A percentile compares a stretch with the other conserved stretches of the same genome.
phyloP scores from a whole-genome alignment of 305 asterid species.

The Solanum hybrid region DNA sequence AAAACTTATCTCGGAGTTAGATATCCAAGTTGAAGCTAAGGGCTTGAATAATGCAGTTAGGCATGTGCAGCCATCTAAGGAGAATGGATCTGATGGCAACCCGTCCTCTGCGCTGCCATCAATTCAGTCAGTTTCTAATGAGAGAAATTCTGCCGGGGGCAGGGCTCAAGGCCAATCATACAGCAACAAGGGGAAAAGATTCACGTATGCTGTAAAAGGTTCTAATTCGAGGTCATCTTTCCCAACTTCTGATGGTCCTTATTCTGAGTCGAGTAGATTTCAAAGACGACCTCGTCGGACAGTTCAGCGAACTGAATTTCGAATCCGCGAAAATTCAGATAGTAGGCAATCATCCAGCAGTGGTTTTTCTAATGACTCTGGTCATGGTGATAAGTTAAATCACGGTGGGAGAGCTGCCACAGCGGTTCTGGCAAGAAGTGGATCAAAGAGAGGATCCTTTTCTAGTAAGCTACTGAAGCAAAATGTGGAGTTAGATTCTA shows the following conservation, averaged over 20 bases:
- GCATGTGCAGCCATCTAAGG: slow-evolving; percentile 26
- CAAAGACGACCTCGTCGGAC: slow-evolving; percentile 67
- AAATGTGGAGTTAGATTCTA: slow-evolving; percentile 30
- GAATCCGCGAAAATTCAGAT: slow-evolving; percentile 66
- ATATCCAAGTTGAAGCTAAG: slow-evolving; percentile 36
- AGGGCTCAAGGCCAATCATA: slow-evolving; percentile 40
- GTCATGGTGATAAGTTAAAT: slow-evolving; percentile 38
- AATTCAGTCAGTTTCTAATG: slow-evolving; percentile 31
- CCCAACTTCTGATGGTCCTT: slow-evolving; percentile 31
- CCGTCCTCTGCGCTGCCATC: slow-evolving; percentile 24
- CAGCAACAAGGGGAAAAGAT: slow-evolving; percentile 64
- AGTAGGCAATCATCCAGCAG: slow-evolving; percentile 35
- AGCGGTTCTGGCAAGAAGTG: slow-evolving; percentile 53
- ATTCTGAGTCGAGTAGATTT: slow-evolving; percentile 45
- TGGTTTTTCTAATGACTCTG: slow-evolving; percentile 27
- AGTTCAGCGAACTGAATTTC: slow-evolving; percentile 69
- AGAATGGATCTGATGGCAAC: slow-evolving; percentile 37
- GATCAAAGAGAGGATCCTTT: slow-evolving; percentile 60
- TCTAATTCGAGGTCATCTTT: slow-evolving; percentile 34
- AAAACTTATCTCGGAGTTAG: slow-evolving; percentile 23
- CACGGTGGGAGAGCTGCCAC: slow-evolving; percentile 29
- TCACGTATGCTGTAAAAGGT: slow-evolving; percentile 62
- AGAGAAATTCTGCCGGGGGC: slow-evolving; percentile 31
- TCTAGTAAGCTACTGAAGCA: slow-evolving; percentile 46
- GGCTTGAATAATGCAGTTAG: slow-evolving; percentile 26